phyloP scores from a whole-genome alignment of 192 early-diverging fungal genomes.

The Chytriomyces hyalinus region DNA sequence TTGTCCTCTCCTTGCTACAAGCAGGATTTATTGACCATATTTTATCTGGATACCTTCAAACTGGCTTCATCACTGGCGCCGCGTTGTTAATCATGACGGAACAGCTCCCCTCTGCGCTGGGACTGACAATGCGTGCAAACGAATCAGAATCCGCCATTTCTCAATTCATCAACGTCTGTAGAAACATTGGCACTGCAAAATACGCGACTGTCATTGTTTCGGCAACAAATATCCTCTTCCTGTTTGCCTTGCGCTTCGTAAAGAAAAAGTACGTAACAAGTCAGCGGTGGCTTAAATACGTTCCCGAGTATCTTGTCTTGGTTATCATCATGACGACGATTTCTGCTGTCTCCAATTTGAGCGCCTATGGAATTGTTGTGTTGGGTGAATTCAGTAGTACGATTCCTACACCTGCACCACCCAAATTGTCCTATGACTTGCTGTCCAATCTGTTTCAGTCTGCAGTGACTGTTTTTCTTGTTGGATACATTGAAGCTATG shows the following conservation, averaged over 20 bases:
- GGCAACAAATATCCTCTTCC: constrained; percentile 30
- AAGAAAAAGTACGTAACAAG: constrained; percentile 31
- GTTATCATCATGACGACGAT: constrained; percentile 42
- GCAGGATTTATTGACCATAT: constrained; percentile 57
- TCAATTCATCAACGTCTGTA: constrained; percentile 26
- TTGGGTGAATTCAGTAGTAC: constrained; percentile 47
- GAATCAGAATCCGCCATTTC: constrained; percentile 12
- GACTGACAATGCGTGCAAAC: constrained; percentile 19
- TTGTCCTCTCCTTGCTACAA: constrained; percentile 37
- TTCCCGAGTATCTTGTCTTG: constrained; percentile 42
- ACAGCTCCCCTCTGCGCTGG: constrained; percentile 44
- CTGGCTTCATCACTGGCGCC: constrained; percentile 31
- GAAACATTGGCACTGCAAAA: constrained; percentile 3
- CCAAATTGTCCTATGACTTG: constrained; percentile 30
- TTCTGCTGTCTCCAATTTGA: constrained; percentile 32
- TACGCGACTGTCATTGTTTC: constrained; percentile 15
- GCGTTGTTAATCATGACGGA: constrained; percentile 48
- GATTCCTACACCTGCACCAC: constrained; percentile 35
- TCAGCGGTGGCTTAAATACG: background rate
- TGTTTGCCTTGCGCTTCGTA: constrained; percentile 16
- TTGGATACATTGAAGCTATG: constrained; percentile 53
- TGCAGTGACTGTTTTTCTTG: constrained; percentile 45
- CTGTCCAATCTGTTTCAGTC: constrained; percentile 40
- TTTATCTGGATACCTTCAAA: constrained; percentile 45
- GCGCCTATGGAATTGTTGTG: constrained; percentile 37